Base-by-base conservation (phyloP, 805 yeast genomes). In the Zygoascus ofunaensis region DNA sequence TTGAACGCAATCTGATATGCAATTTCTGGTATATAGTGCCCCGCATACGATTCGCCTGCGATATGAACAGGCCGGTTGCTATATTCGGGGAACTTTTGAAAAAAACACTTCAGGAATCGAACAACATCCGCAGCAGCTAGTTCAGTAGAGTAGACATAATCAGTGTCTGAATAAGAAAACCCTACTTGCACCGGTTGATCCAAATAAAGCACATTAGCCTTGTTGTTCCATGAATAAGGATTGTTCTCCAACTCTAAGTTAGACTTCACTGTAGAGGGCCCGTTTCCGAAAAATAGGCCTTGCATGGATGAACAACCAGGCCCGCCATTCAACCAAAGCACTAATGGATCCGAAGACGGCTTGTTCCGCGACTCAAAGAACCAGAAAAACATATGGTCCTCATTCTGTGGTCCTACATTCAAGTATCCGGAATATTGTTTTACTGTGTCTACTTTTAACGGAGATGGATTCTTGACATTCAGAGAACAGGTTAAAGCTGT, bases 131-230 rank as follows among this genome's bases (percentile, higher is more conserved):
- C 74, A 34, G 86, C 94, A 28, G 96, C 97, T 39, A 89, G 79
- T 41, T 76, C 78, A 4, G 95, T 81, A 55, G 76, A 74, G 28
- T 79, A 64, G 24, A 87, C 82, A 26, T 36, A 76, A 71, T 60
- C 61, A 28, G 66, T 66, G 20, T n/a, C n/a, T n/a, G 94, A 86
- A 61, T 83, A 83, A 0, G 96, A 87, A 65, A 77, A 90, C 15
- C 97, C 97, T 30, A 85, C 95, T 44, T 84, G 84, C 37, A 89
- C 84, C 4, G 97, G 97, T 64, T 89, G 97, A 62, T 89, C 97
- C 48, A 89, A 72, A 68, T 82, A 90, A 51, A 89, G 82, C 20
- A 90, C 86, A 22, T 89, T 77, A 17, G 97, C 97, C 58, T 87
- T 85, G 54, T 73, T 69, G 64, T 89, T 89, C 97, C 97, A 89